Conservation (phyloP, 1,139 yeast species). For the Nakaseomyces sp. region DNA sequence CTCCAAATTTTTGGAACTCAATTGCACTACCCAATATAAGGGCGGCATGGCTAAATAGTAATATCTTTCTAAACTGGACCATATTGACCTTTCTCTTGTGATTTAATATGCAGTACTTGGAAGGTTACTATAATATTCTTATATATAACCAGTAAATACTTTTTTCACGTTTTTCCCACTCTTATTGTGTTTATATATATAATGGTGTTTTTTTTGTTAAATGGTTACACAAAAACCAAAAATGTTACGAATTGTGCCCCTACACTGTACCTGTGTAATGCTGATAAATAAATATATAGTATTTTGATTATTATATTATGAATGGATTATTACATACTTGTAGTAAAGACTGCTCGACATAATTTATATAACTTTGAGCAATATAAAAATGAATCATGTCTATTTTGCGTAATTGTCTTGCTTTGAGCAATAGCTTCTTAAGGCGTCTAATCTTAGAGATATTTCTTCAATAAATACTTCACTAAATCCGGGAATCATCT, state of each 20-base stretch:
- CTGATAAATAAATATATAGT: too few species aligned
- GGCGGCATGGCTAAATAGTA: neutral
- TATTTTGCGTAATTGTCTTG: slow-evolving; percentile 6
- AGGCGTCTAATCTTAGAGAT: slow-evolving; percentile 31
- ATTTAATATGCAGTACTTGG: too few species aligned
- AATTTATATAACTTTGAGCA: too few species aligned
- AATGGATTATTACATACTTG: neutral
- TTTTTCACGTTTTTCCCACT: too few species aligned
- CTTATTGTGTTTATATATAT: neutral
- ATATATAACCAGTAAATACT: too few species aligned
- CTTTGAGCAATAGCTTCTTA: slow-evolving; percentile 17
- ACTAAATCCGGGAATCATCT: slow-evolving; percentile 50
- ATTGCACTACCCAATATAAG: neutral
- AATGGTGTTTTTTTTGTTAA: neutral
- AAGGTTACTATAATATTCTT: too few species aligned
- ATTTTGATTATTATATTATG: neutral
- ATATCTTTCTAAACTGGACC: neutral
- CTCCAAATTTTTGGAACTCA: neutral
- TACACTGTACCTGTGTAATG: too few species aligned
- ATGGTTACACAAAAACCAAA: neutral
- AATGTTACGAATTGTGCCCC: too few species aligned
- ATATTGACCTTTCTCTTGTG: too few species aligned
- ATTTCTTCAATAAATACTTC: slow-evolving; percentile 60
- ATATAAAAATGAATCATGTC: neutral
- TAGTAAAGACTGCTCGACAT: too few species aligned